These are phyloP conservation scores for Cornus kousa DNA, from an alignment of 148 eudicot genomes.

Conservation along the genomic window DNA sequence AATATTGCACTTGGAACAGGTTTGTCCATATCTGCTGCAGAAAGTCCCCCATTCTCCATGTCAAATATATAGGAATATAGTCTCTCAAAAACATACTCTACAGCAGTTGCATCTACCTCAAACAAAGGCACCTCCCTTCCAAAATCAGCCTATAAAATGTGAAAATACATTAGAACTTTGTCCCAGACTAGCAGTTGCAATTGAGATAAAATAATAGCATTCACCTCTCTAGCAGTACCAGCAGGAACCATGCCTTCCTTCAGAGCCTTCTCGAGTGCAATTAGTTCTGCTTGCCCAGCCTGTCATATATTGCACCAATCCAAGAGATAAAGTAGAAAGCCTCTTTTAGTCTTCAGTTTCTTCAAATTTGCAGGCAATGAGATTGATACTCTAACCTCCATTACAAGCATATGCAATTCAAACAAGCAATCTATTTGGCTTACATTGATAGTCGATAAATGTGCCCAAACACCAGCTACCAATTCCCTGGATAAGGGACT, in stretches of 20 bases:
- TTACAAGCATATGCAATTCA: background rate
- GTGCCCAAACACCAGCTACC: background rate
- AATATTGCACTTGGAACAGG: conserved; percentile 88
- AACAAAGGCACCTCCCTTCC: conserved; percentile 93
- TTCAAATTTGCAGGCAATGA: too few relatives aligned
- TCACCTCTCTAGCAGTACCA: conserved; percentile 96
- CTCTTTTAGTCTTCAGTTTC: background rate
- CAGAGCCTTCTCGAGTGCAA: conserved; percentile 77
- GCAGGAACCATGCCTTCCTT: conserved; percentile 74
- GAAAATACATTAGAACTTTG: conserved; percentile 14
- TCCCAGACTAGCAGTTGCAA: background rate
- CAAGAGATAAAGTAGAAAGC: background rate
- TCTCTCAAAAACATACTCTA: conserved; percentile 83
- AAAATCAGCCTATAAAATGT: conserved; percentile 64
- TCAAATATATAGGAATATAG: conserved; percentile 84
- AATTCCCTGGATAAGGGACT: background rate
- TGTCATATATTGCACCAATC: conserved; percentile 26
- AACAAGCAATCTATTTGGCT: background rate
- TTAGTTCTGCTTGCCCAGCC: conserved; percentile 87
- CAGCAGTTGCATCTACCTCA: conserved; percentile 88
- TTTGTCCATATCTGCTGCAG: conserved; percentile 59
- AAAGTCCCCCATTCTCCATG: conserved; percentile 47
- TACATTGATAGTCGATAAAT: background rate
- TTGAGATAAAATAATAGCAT: conserved; percentile 2
- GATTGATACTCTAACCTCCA: background rate